Evolutionary conservation across 495 filamentous ascomycete genomes (phyloP), one percentile per base, ranked within the genome.

Genomic region (Pyrenula aspistea): DNA sequence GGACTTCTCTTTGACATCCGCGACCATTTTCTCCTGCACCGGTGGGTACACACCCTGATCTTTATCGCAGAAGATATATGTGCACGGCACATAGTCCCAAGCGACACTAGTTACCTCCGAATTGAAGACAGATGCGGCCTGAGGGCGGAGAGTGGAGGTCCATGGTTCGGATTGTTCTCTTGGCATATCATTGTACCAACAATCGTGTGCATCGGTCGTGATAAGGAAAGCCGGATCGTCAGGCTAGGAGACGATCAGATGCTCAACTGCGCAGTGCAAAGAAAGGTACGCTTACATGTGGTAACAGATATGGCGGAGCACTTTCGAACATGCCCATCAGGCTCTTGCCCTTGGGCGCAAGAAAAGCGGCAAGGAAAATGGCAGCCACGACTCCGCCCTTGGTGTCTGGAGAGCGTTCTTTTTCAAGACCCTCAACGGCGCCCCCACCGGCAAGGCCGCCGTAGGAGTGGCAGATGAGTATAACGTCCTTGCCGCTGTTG

Each of bases 371-470:
- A 12, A 79, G 63, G 57, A 74, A 77, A 15, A 76, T 56, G 20
- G 80, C 55, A 20, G 67, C 69, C 2, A 72, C 55, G 3, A 82
- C 71, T 1, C 77, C 78, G 3, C 76, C 74, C 25, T 72, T 61
- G 12, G 69, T 71, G 0, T 62, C 59, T 8, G 55, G 55, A 50
- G 60, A 56, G 1, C 77, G 65, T 4, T 72, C 63, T 56, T 73
- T 74, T 55, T 68, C 72, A n/a, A 76, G 61, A 0, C 70, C 76
- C 25, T 73, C 70, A 42, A 80, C 61, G 2, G 76, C 75, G 54
- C 73, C 77, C 60, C 65, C 71, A 8, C 73, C 76, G 0, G 78
- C 74, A 11, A 76, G 56, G 2, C 78, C 79, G 24, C 77, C 69
- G 67, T 78, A 82, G 42, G 74, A 77, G 61, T 75, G 72, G 25